Base-by-base conservation (phyloP, 1,284 basidiomycete species). In the Microbotryum lychnidis-dioicae region DNA sequence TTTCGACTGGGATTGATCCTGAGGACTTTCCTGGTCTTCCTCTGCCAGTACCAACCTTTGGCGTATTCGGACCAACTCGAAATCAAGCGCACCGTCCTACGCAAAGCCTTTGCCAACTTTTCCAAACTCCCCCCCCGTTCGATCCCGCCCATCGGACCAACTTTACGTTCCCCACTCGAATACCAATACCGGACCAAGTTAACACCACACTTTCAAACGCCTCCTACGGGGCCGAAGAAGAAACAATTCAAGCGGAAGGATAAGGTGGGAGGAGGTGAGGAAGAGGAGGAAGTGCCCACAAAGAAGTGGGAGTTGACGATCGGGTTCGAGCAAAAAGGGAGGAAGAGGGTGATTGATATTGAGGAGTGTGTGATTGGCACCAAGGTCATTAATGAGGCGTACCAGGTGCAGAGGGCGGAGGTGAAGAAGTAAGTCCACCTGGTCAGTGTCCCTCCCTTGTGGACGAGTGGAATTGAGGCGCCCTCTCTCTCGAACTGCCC, bases 291-390 rank as follows among this genome's bases (percentile, higher is more conserved):
- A 29, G 74, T 52, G 63, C 68, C 42, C 65, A 72, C 48, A 67
- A 60, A 62, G 56, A 64, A 68, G 47, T 68, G 67, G 67, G 64
- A 68, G 52, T 75, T 92, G 23, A 83, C 84, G 42, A 92, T 98
- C 56, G 94, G 94, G 0, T 98, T 97, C 76, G 93, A 97, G 70
- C 75, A 82, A 51, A 85, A 87, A 46, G 89, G 89, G 1, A 84
- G 81, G 47, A 82, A 84, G 54, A 80, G 82, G 23, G 86, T 91
- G 9, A 77, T 97, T 76, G 94, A 98, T 73, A 98, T 98, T 66
- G 94, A 90, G 84, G 94, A 97, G 76, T 97, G 94, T 73, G 87
- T 90, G 0, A 94, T 98, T 55, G 91, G 91, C 0, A 92, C 92
- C 0, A 54, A 56, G 42, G 66, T 69, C 23, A 80, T 97, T 60